phyloP scores from a whole-genome alignment of 2,329 filamentous ascomycete species.

The Curvularia spicifera region DNA sequence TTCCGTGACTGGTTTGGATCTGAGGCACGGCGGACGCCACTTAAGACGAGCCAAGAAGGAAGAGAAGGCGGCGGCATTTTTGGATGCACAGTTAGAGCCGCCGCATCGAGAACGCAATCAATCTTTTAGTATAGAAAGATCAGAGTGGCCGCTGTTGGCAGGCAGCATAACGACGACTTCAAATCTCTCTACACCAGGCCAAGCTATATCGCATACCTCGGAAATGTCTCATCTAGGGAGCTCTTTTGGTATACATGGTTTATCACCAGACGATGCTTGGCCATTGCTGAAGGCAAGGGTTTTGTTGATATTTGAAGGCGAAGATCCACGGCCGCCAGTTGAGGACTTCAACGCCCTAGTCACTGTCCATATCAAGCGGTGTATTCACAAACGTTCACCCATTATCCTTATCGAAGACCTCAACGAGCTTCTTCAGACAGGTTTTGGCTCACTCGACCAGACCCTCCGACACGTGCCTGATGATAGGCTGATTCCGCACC shows the following conservation, averaged over 20 bases:
- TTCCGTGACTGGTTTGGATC: conserved; percentile 79
- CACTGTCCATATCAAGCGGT: conserved; percentile 78
- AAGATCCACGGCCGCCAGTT: conserved; percentile 78
- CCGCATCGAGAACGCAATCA: conserved; percentile 45
- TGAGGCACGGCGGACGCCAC: conserved; percentile 77
- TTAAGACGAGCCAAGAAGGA: conserved; percentile 74
- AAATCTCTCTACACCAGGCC: conserved; percentile 29
- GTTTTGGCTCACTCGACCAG: conserved; percentile 85
- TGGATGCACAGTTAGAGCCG: conserved; percentile 43
- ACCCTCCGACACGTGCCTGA: conserved; percentile 80
- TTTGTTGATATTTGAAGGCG: conserved; percentile 79
- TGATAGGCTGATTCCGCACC: conserved; percentile 83
- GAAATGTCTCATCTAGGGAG: conserved; percentile 55
- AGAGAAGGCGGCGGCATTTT: conserved; percentile 55
- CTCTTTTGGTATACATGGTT: conserved; percentile 56
- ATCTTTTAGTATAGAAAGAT: conserved; percentile 48
- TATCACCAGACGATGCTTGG: conserved; percentile 77
- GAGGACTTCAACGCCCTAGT: conserved; percentile 85
- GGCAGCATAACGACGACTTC: conserved; percentile 35
- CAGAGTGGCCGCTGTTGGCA: conserved; percentile 46
- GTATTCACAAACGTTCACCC: conserved; percentile 74
- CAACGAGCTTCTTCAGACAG: conserved; percentile 75
- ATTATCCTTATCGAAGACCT: conserved; percentile 77
- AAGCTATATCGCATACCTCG: conserved; percentile 42
- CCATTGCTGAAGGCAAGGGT: conserved; percentile 78